Percentiles rank a stretch among this genome's conserved stretches.
phyloP scores from a whole-genome alignment of 129 eudicot genomes.

The Lonicera japonica region DNA sequence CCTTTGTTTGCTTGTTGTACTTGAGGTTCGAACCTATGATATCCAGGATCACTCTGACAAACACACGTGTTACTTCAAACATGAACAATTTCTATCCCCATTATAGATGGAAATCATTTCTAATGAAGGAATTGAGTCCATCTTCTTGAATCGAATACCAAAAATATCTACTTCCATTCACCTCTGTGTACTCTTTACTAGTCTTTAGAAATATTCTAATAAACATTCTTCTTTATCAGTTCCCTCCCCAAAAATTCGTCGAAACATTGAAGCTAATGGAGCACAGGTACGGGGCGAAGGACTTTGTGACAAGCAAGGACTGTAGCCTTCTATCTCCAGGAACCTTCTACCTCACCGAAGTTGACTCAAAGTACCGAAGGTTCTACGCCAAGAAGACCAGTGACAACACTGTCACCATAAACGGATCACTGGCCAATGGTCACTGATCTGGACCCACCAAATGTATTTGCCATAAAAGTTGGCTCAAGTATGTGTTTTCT shows the following conservation, averaged over 20 bases:
- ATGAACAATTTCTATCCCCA: no score
- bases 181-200: no score
- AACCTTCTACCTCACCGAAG: slow-evolving; percentile 85
- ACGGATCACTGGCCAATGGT: slow-evolving; percentile 61
- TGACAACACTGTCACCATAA: slow-evolving; percentile 2
- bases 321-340: slow-evolving; percentile 81
- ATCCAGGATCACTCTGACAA: no score
- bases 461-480: slow-evolving; percentile 15
- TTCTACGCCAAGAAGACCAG: slow-evolving; percentile 63
- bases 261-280: slow-evolving; percentile 86
- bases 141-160: no score
- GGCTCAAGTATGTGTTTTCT: slow-evolving; percentile 17
- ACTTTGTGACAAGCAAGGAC: slow-evolving; percentile 88
- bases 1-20: no score
- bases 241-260: slow-evolving; percentile 75
- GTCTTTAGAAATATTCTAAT: neutral
- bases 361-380: slow-evolving; percentile 83
- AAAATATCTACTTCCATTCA: no score
- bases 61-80: no score
- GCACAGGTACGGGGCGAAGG: slow-evolving; percentile 92
- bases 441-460: slow-evolving; percentile 30
- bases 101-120: no score
- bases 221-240: slow-evolving; percentile 24
- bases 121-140: no score
- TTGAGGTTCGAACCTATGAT: no score